Conservation (phyloP, 129 eudicot species). For the Arctium lappa region DNA sequence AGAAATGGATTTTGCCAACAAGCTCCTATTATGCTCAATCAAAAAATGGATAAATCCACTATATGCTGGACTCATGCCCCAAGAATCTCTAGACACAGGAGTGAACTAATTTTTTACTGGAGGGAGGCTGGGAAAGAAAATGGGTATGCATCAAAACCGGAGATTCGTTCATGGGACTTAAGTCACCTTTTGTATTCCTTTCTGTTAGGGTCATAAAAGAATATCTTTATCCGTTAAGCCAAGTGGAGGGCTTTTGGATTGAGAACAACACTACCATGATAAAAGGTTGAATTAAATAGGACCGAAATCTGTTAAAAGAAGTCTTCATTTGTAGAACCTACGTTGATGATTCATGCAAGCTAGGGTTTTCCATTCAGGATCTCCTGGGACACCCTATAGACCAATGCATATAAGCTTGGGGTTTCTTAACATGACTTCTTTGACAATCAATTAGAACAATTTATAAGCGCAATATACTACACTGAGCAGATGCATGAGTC, state of each 20-base stretch:
- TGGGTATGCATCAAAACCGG: background rate
- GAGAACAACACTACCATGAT: background rate
- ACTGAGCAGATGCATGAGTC: background rate
- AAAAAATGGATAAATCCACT: background rate
- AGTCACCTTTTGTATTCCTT: background rate
- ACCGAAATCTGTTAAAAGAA: background rate
- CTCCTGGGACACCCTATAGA: slow-evolving; percentile 9
- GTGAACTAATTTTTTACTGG: background rate
- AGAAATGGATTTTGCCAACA: too few species aligned
- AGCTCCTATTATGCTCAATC: background rate
- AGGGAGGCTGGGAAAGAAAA: background rate
- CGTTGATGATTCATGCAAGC: slow-evolving; percentile 6
- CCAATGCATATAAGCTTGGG: slow-evolving; percentile 5
- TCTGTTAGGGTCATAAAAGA: background rate
- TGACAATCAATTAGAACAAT: background rate
- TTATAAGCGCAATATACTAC: background rate
- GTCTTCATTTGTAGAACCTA: slow-evolving; percentile 1
- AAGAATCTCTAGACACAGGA: background rate
- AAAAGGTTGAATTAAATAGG: background rate
- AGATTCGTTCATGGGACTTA: background rate
- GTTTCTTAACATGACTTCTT: background rate
- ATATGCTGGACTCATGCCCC: background rate
- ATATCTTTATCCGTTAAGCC: background rate
- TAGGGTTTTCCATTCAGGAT: slow-evolving; percentile 16
- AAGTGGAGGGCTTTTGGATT: background rate